Conservation (phyloP, 768 basidiomycete genomes). For the Boletus rubroflammeus region DNA sequence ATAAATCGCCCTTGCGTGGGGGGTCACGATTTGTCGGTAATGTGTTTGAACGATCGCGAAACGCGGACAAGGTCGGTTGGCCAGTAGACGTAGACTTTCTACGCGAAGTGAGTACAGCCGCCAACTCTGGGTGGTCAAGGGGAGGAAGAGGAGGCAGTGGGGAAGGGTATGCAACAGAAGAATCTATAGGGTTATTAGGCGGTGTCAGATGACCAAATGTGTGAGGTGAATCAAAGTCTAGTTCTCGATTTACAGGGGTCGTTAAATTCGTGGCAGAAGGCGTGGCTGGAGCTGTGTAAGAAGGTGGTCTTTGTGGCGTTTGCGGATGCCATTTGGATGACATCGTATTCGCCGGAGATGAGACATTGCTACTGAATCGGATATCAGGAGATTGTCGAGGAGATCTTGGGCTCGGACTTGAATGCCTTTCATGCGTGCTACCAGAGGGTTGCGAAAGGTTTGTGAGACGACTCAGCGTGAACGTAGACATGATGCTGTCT, state of each 20-base stretch:
- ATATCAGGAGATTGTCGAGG: constrained; percentile 18
- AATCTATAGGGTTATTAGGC: constrained; percentile 17
- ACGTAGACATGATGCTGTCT: constrained; percentile 18
- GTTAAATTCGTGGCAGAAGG: constrained; percentile 20
- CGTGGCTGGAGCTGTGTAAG: constrained; percentile 14
- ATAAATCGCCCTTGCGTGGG: constrained; percentile 18
- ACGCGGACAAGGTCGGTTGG: constrained; percentile 1
- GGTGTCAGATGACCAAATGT: constrained; percentile 42
- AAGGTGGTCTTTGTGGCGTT: constrained; percentile 26
- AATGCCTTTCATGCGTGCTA: constrained; percentile 2
- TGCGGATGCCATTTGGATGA: constrained; percentile 25
- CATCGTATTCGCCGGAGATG: constrained; percentile 31
- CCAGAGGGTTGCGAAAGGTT: constrained; percentile 14
- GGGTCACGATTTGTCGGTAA: constrained; percentile 14
- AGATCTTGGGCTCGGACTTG: constrained; percentile 16
- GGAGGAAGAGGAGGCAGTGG: constrained; percentile 54
- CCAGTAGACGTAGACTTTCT: constrained; percentile 11
- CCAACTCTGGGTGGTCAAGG: constrained; percentile 40
- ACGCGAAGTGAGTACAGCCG: constrained; percentile 19
- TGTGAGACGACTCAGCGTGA: constrained; percentile 20
- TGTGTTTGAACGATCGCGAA: constrained; percentile 25
- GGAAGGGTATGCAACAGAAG: constrained; percentile 30
- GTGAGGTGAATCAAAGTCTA: constrained; percentile 34
- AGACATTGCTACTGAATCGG: constrained; percentile 21
- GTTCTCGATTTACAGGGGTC: constrained; percentile 27